These are phyloP conservation scores for Ganoderma lucidum DNA, from an alignment of 1,284 basidiomycete species.

Conservation along the genomic window DNA sequence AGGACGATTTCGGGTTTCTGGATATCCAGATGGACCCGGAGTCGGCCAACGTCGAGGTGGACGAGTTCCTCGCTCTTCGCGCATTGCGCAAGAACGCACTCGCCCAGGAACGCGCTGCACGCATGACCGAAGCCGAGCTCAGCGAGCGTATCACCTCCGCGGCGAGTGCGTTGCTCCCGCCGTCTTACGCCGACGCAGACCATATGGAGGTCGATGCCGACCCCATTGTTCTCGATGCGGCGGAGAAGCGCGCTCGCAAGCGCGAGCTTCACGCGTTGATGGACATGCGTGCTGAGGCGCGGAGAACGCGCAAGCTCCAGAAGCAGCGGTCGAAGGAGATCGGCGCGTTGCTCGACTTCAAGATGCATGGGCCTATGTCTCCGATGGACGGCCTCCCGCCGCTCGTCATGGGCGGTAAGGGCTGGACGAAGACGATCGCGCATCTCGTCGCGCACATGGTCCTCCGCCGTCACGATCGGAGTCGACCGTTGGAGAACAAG, in stretches of 20 bases:
- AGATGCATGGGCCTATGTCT: constrained; percentile 44
- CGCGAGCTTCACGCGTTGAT: constrained; percentile 48
- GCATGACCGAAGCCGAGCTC: constrained; percentile 46
- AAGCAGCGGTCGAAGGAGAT: constrained; percentile 62
- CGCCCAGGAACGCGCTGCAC: constrained; percentile 50
- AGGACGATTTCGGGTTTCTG: constrained; percentile 46
- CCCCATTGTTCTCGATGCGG: constrained; percentile 25
- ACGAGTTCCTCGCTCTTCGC: constrained; percentile 43
- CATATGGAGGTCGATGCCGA: constrained; percentile 15
- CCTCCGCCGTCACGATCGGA: constrained; percentile 52
- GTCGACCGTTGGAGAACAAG: constrained; percentile 47
- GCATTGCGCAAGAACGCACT: constrained; percentile 50
- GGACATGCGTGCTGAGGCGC: constrained; percentile 53
- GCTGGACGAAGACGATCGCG: constrained; percentile 48
- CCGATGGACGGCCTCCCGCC: constrained; percentile 28
- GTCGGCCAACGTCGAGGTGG: constrained; percentile 40
- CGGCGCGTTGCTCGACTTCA: constrained; percentile 56
- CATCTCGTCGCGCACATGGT: constrained; percentile 67
- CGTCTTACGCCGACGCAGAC: constrained; percentile 14
- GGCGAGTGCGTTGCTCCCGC: constrained; percentile 37
- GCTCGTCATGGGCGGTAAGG: constrained; percentile 32
- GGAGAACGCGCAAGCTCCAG: constrained; percentile 54
- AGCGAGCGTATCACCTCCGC: constrained; percentile 39
- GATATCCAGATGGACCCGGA: constrained; percentile 50
- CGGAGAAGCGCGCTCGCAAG: constrained; percentile 37